Evolutionary conservation across 2,329 filamentous ascomycete species (phyloP), one percentile per base, ranked within the genome.

Genomic region (Penicillium vulpinum): DNA sequence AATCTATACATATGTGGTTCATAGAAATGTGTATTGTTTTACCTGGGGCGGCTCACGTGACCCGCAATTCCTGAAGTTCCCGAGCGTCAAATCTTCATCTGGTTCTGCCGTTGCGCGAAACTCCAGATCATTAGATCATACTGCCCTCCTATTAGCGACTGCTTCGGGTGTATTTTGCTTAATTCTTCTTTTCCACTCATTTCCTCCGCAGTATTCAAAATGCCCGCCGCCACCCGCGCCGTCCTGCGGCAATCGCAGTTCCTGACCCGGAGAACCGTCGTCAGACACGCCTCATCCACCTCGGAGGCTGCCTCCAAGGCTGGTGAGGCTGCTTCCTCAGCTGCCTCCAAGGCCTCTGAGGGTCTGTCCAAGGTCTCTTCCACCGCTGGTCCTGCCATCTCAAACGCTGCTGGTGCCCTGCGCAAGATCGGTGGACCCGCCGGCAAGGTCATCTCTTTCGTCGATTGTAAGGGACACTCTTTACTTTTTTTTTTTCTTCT

Each of bases 341-440:
- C 72, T 55, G 72, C 71, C 22, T 75, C 77, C 28, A 91, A 91
- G 83, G 92, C 91, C 57, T 84, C 87, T 64, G 83, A 96, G 79
- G 91, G 92, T 63, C 85, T 97, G 54, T 91, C 89, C 68, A 87
- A 87, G 73, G 92, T 94, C 70, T 83, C 88, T 63, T 87, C 89
- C 68, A 87, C 90, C 52, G 92, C 92, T 67, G 90, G 90, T 56
- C 88, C 90, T 60, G 90, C 87, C 60, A 81, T 95, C 68, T 83
- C 84, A 67, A 87, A 85, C 73, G 90, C 89, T 67, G 89, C 89
- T 56, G 84, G 79, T 71, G 86, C 89, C 56, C 78, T 96, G 67
- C 82, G 85, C 75, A 89, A 86, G 78, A 83, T 92, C 73, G 92
- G 92, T 71, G 93, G 93, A 70, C 86, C 89, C 69, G 92, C 91